Evolutionary conservation across 176 grass and related monocot species (phyloP).

Genomic region (Musa itinerans): DNA sequence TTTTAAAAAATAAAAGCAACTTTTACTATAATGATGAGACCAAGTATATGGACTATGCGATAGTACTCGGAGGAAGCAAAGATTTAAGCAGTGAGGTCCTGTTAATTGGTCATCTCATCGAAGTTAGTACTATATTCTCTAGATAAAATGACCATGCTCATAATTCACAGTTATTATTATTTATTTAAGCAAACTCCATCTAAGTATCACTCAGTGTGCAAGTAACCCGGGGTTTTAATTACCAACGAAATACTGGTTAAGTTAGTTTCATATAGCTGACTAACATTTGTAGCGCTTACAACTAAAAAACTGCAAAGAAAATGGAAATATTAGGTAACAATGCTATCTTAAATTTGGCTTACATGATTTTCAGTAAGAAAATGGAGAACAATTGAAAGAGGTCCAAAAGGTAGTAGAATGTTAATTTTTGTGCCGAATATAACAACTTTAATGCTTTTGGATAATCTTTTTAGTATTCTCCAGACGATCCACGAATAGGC

Average conservation of each 20-base stretch:
- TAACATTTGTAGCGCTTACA: not conserved
- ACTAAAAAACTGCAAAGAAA: not conserved
- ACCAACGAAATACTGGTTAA: not conserved
- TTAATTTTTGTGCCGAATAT: constrained; percentile 91
- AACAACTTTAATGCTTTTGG: constrained; percentile 57
- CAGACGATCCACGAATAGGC: not conserved
- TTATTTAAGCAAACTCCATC: not conserved
- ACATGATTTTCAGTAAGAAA: constrained; percentile 75
- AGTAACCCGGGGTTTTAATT: too few species aligned
- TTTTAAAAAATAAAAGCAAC: not conserved
- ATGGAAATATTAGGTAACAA: not conserved
- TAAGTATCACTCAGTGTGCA: too few species aligned
- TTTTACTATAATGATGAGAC: not conserved
- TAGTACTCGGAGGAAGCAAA: not conserved
- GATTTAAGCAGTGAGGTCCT: not conserved
- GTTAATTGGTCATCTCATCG: not conserved
- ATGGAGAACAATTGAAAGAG: constrained; percentile 77
- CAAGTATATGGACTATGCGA: not conserved
- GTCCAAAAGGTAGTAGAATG: constrained; percentile 84
- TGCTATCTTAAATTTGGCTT: constrained; percentile 9
- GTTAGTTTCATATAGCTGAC: not conserved
- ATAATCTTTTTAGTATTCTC: not conserved
- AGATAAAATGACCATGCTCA: not conserved
- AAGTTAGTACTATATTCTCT: not conserved
- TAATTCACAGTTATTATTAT: not conserved